Evolutionary conservation across 345 rosid species (phyloP), one percentile per base, ranked within the genome.

Genomic region (rapeseed (Brassica napus)): DNA sequence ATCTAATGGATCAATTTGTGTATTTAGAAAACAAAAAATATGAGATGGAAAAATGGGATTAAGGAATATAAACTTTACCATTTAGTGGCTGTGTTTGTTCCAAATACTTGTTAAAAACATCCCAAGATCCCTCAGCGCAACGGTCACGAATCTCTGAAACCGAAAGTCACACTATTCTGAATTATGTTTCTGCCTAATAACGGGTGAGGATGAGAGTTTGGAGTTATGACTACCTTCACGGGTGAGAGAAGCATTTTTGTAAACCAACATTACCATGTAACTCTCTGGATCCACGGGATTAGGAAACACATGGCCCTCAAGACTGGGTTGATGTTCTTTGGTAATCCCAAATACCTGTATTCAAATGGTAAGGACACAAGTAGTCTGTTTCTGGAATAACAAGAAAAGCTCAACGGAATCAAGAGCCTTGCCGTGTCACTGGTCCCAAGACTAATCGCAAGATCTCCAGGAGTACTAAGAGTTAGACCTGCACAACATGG

Each of bases 391-490:
- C 18, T 32, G 0, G 14, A 8, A 1, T 8, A 44, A 15, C 5
- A 47, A 68, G 24, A 68, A 68, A 34, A 74, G 2, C 18, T 35
- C 2, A 2, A 69, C 61, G 57, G 31, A 57, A 52, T 18, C 23
- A 70, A 75, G 68, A 70, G 71, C 23, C 96, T 86, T 87, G 86
- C 99, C 72, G 94, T 89, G 83, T 93, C 99, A 66, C 98, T 95
- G 34, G 97, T 91, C 79, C 97, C 99, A 44, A 93, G 90, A 84
- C 98, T 95, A 71, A 91, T 88, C 21, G 97, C 98, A 66, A 95
- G 67, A 79, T 93, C 99, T 59, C 99, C 96, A 30, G 99, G 92
- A 65, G 83, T 87, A 83, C 90, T 93, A 39, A 91, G 87, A 59
- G 96, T 87, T 79, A 93, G 84, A 79, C 99, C 98, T 92, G 86